Conservation (phyloP, 495 filamentous ascomycete species). For the Penicillium daleae region DNA sequence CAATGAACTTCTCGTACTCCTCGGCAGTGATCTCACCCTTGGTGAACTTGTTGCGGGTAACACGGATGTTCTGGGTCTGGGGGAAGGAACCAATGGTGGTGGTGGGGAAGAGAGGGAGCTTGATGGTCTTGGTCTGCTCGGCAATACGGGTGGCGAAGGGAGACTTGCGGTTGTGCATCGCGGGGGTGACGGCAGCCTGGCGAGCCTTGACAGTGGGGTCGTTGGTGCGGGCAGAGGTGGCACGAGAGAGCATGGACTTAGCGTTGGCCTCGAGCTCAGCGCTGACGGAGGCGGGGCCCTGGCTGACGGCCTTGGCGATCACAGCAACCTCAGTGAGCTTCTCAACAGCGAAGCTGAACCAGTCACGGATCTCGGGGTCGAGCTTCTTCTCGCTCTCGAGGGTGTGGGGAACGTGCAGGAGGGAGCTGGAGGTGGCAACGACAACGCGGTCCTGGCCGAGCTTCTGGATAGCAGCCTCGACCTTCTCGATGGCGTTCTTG, state of each 20-base stretch:
- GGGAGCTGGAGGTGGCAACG: conserved; percentile 93
- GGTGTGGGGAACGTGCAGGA: conserved; percentile 97
- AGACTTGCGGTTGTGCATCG: conserved; percentile 90
- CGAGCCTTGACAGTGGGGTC: conserved; percentile 94
- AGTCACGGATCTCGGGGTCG: conserved; percentile 86
- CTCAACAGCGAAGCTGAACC: conserved; percentile 98
- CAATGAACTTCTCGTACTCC: conserved; percentile 97
- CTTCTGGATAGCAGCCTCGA: conserved; percentile 87
- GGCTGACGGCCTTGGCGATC: conserved; percentile 94
- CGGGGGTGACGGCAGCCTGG: conserved; percentile 79
- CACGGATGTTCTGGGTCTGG: conserved; percentile 96
- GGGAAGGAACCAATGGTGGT: conserved; percentile 99
- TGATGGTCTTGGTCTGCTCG: conserved; percentile 83
- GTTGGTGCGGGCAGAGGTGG: conserved; percentile 92
- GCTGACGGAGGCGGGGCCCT: conserved; percentile 82
- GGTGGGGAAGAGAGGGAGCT: conserved; percentile 95
- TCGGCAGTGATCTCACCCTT: conserved; percentile 92
- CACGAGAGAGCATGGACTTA: conserved; percentile 83
- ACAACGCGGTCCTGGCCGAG: conserved; percentile 95
- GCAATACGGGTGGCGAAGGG: conserved; percentile 80
- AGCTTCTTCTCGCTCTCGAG: conserved; percentile 97
- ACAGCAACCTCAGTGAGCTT: conserved; percentile 89
- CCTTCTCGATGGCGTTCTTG: conserved; percentile 82
- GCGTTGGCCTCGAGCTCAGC: conserved; percentile 92
- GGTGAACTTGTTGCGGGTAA: conserved; percentile 94